Evolutionary conservation across 768 basidiomycete species (phyloP).

Genomic region (Hemileccinum impolitum): DNA sequence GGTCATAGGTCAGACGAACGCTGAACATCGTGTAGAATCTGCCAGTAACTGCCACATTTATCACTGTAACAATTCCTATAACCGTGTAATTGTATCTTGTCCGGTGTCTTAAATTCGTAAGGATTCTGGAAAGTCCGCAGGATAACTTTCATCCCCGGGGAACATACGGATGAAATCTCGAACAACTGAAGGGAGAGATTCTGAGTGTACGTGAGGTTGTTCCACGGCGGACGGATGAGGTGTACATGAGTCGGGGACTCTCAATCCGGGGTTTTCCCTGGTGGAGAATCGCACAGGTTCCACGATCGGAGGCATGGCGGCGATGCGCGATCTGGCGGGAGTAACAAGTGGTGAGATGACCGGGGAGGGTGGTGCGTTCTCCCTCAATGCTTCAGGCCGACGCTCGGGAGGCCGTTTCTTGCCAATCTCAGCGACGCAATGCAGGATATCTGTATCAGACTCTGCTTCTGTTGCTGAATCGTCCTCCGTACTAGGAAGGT

Average conservation of each 20-base stretch:
- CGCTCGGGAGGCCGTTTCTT: constrained; percentile 2
- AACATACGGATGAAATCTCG: constrained; percentile 34
- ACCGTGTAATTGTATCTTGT: not conserved
- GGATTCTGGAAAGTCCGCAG: constrained; percentile 33
- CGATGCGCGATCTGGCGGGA: constrained; percentile 19
- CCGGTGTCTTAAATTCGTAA: constrained; percentile 14
- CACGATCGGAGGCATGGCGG: not conserved
- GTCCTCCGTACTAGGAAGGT: constrained; percentile 9
- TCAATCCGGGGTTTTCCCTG: constrained; percentile 9
- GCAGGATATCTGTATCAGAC: constrained; percentile 28
- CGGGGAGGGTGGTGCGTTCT: constrained; percentile 6
- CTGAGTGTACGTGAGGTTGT: constrained; percentile 1
- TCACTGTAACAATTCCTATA: not conserved
- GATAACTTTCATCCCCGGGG: constrained; percentile 33
- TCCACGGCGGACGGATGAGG: not conserved
- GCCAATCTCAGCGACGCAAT: constrained; percentile 18
- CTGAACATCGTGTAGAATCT: not conserved
- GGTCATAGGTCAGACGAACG: too few species aligned
- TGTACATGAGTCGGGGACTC: not conserved
- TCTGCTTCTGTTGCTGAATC: constrained; percentile 33
- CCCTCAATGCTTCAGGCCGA: constrained; percentile 2
- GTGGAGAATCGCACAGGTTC: constrained; percentile 2
- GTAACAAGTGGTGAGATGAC: constrained; percentile 29
- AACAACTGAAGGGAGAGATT: constrained; percentile 27
- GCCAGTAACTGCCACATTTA: not conserved